Evolutionary conservation across 2,329 filamentous ascomycete genomes (phyloP), one percentile per base, ranked within the genome.

Genomic region (Alternaria viburni): DNA sequence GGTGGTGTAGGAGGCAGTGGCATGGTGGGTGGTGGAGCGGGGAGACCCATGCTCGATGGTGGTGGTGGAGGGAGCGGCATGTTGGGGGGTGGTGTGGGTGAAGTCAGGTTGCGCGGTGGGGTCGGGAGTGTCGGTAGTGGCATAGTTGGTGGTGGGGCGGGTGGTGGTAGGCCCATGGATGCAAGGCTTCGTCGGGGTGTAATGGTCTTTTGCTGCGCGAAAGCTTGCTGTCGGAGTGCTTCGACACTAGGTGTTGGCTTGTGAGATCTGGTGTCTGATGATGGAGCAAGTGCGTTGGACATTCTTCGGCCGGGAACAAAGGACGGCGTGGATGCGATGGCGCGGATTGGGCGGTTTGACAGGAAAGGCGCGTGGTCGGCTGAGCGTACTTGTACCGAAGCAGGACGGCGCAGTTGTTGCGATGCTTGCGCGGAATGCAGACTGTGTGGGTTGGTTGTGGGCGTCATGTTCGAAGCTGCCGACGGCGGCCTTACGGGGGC

Each of bases 61-160:
- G 61, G 65, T 5, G 61, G 61, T 9, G 58, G 43, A 10, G 68
- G 70, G 4, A 68, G 66, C 28, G 68, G 64, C 62, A 67, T 65
- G 8, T 47, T 65, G 5, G 68, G 67, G 15, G 69, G 67, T 10
- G 62, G 68, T 21, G 55, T 62, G 6, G 64, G 61, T 12, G 61
- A 55, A 10, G 61, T 54, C 26, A 64, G 51, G 46, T 63, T 67
- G 11, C 71, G 71, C 7, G 80, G 80, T 41, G 77, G 77, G 11
- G 74, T 63, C 15, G 83, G 83, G 17, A 84, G 68, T n/a, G 83
- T 64, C n/a, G 83, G 83, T 21, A 84, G 67, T n/a, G 83, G 82
- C 68, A 81, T 80, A 12, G 73, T 77, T 58, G 83, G 83, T 21
- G 83, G 83, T 4, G 83, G 83, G 6, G 80, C 81, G 4, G 82